Evolutionary conservation across 1,284 basidiomycete species (phyloP).

Genomic region (Sanghuangporus weigelae): DNA sequence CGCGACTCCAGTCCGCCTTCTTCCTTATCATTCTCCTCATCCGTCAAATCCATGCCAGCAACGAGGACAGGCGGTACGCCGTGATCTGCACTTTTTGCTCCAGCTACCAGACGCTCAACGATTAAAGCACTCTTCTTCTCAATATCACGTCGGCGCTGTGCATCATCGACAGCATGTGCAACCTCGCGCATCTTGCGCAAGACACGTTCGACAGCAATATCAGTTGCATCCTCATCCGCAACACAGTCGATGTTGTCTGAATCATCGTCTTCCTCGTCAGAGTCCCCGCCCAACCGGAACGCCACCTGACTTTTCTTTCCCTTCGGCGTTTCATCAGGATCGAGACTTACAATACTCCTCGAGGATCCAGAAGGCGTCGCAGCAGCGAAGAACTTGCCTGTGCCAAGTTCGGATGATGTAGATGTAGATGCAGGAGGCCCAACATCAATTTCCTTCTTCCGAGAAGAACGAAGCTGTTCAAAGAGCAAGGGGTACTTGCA

Average conservation of each 20-base stretch:
- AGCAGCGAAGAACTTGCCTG: neutral
- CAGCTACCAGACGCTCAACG: slow-evolving; percentile 52
- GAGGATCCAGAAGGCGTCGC: neutral
- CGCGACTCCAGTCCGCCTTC: slow-evolving; percentile 6
- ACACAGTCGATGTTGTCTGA: slow-evolving; percentile 37
- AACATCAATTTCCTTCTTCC: slow-evolving; percentile 18
- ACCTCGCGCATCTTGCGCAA: slow-evolving; percentile 52
- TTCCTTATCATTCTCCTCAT: neutral
- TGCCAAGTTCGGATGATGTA: slow-evolving; percentile 1
- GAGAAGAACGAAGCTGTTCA: slow-evolving; percentile 57
- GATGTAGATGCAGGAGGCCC: neutral
- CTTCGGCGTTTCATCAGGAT: neutral
- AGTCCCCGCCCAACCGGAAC: slow-evolving; percentile 11
- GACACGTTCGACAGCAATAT: slow-evolving; percentile 12
- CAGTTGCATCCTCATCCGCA: slow-evolving; percentile 45
- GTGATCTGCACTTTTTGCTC: slow-evolving; percentile 20
- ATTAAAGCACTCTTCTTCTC: slow-evolving; percentile 67
- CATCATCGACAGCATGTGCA: slow-evolving; percentile 48
- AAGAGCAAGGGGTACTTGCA: slow-evolving; percentile 91
- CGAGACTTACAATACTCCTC: neutral
- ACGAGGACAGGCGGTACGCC: neutral
- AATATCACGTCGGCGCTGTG: slow-evolving; percentile 50
- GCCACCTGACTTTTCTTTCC: neutral
- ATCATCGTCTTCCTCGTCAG: slow-evolving; percentile 34
- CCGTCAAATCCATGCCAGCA: neutral